phyloP scores from a whole-genome alignment of 1,139 yeast genomes.

The Kodamaea derodonti region DNA sequence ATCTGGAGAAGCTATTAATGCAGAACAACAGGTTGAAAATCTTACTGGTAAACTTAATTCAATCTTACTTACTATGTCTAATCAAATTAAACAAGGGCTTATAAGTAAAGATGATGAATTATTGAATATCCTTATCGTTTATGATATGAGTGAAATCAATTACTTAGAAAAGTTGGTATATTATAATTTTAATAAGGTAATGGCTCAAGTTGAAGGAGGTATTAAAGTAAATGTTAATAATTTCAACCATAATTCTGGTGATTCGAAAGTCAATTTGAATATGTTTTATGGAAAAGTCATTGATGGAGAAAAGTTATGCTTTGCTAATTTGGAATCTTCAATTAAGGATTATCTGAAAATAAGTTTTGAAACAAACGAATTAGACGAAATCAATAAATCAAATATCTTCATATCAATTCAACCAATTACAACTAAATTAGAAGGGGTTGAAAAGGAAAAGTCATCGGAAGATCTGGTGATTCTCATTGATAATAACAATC shows the following conservation, averaged over 20 bases:
- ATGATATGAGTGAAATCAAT: conserved; percentile 73
- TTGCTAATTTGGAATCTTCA: conserved; percentile 79
- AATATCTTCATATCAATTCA: conserved; percentile 78
- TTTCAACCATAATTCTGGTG: conserved; percentile 25
- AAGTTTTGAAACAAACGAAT: conserved; percentile 16
- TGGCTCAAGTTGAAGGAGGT: conserved; percentile 91
- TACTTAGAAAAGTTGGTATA: conserved; percentile 63
- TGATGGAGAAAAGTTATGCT: conserved; percentile 87
- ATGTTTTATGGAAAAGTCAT: conserved; percentile 71
- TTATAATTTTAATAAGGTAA: conserved; percentile 72
- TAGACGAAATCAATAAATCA: conserved; percentile 39
- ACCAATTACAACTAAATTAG: conserved; percentile 46
- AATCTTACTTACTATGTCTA: conserved; percentile 35
- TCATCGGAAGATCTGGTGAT: conserved; percentile 36
- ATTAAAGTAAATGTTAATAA: conserved; percentile 57
- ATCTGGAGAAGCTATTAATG: conserved; percentile 13
- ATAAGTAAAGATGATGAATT: conserved; percentile 63
- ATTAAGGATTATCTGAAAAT: conserved; percentile 43
- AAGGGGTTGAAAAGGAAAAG: conserved; percentile 18
- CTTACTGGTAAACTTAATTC: conserved; percentile 33
- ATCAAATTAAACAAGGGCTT: conserved; percentile 54
- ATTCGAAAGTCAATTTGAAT: conserved; percentile 47
- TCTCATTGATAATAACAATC: conserved; percentile 37
- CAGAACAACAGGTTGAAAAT: conserved; percentile 26
- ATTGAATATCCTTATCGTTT: conserved; percentile 52